These are phyloP conservation scores for Globisporangium canariense DNA, from an alignment of 352 stramenopile genomes.

Conservation along the genomic window DNA sequence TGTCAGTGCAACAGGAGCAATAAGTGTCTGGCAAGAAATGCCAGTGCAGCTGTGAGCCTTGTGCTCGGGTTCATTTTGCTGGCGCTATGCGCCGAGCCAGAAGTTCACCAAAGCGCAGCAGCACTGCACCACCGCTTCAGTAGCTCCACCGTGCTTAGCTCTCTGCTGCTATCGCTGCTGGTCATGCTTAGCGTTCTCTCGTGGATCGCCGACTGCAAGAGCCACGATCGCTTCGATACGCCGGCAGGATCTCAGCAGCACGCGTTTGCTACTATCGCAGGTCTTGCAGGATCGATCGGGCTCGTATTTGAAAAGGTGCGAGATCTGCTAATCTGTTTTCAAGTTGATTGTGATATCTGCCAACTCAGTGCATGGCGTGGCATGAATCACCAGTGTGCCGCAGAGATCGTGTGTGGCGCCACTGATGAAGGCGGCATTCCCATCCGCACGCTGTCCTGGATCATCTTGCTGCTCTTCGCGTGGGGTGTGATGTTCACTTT, in stretches of 20 bases:
- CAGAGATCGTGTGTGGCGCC: conserved; percentile 11
- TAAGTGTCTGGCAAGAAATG: neutral
- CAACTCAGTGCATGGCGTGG: neutral
- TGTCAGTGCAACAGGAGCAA: conserved; percentile 6
- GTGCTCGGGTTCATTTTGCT: conserved; percentile 11
- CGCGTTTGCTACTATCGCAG: conserved; percentile 29
- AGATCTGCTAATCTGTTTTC: neutral
- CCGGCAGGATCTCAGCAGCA: neutral
- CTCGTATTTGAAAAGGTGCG: conserved; percentile 37
- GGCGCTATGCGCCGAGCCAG: neutral
- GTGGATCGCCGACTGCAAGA: conserved; percentile 19
- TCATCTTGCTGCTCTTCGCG: conserved; percentile 17
- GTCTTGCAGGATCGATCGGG: conserved; percentile 19
- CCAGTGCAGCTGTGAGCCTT: neutral
- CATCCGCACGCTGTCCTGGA: conserved; percentile 5
- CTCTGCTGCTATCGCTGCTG: conserved; percentile 18
- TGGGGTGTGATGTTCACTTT: conserved; percentile 22
- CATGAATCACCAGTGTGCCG: conserved; percentile 14
- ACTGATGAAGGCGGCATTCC: neutral
- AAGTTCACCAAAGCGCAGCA: neutral
- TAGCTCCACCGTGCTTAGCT: conserved; percentile 9
- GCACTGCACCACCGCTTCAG: conserved; percentile 16
- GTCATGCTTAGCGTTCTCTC: conserved; percentile 19
- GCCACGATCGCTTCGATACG: neutral
- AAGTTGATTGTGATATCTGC: neutral